phyloP scores from a whole-genome alignment of 1,284 basidiomycete species.

The Apiotrichum veenhuisii region DNA sequence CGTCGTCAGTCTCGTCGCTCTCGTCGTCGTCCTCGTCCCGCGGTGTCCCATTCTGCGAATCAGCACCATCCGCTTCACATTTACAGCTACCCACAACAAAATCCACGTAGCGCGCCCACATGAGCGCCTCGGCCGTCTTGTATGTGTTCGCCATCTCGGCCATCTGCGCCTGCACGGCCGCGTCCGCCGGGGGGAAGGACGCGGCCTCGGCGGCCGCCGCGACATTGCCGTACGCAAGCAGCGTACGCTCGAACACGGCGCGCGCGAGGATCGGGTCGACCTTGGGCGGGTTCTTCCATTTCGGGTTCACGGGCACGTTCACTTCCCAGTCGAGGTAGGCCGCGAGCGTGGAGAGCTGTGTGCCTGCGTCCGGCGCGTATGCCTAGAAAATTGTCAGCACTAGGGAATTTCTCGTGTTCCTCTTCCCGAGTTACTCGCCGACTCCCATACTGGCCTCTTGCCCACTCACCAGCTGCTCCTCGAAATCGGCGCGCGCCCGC shows the following conservation, averaged over 20 bases:
- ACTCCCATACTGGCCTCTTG: too few relatives aligned
- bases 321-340: slow-evolving; percentile 45
- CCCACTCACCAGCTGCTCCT: slow-evolving; percentile 37
- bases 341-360: slow-evolving; percentile 24
- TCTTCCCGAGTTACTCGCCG: too few relatives aligned
- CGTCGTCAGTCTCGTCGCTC: slow-evolving; percentile 61
- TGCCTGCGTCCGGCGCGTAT: slow-evolving; percentile 15
- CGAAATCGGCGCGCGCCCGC: slow-evolving; percentile 38
- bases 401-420: too few relatives aligned
- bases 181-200: slow-evolving; percentile 59
- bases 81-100: slow-evolving; percentile 35
- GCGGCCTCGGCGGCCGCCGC: slow-evolving; percentile 51
- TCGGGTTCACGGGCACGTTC: slow-evolving; percentile 56
- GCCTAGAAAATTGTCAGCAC: slow-evolving; percentile 5
- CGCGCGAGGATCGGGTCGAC: slow-evolving; percentile 59
- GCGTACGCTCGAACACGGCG: slow-evolving; percentile 70
- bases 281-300: slow-evolving; percentile 20
- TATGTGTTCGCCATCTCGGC: slow-evolving; percentile 28
- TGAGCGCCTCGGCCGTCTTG: slow-evolving; percentile 37
- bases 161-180: slow-evolving; percentile 39
- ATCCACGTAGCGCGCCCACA: slow-evolving; percentile 39
- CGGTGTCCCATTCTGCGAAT: background rate
- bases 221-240: slow-evolving; percentile 55
- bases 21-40: slow-evolving; percentile 45
- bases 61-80: background rate